Evolutionary conservation across 768 basidiomycete genomes (phyloP).

Genomic region (Russula compacta): DNA sequence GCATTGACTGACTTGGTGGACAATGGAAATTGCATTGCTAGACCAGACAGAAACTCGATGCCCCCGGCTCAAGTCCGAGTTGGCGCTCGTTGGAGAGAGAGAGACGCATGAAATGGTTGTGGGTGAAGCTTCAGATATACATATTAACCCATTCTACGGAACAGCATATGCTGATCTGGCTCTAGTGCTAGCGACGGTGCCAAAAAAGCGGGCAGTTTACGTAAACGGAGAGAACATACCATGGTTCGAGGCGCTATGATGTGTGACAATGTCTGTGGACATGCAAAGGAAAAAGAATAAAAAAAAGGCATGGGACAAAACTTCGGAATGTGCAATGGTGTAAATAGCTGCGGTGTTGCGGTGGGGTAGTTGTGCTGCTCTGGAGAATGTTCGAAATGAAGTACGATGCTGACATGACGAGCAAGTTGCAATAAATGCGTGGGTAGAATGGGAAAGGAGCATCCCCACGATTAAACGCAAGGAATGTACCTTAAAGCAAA

Average conservation of each 20-base stretch:
- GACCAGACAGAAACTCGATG: not conserved
- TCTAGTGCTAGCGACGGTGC: not conserved
- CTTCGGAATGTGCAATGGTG: slow-evolving; percentile 4
- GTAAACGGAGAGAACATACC: not conserved
- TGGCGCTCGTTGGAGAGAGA: not conserved
- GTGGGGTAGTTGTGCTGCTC: slow-evolving; percentile 6
- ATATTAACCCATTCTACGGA: not conserved
- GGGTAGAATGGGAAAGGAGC: not conserved
- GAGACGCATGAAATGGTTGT: not conserved
- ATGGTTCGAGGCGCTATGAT: not conserved
- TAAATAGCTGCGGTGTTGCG: slow-evolving; percentile 2
- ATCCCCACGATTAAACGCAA: slow-evolving; percentile 10
- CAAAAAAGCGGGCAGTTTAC: not conserved
- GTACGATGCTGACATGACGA: slow-evolving; percentile 11
- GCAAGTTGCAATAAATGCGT: slow-evolving; percentile 10
- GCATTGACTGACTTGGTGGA: not conserved
- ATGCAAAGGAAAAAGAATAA: not conserved
- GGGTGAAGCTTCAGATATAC: not conserved
- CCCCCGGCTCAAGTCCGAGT: too few relatives aligned
- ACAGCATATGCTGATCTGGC: not conserved
- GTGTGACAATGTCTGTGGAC: slow-evolving; percentile 10
- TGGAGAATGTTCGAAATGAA: slow-evolving; percentile 7
- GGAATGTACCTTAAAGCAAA: slow-evolving; percentile 8
- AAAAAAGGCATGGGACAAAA: slow-evolving; percentile 9
- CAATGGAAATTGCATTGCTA: not conserved